phyloP scores from a whole-genome alignment of 768 basidiomycete genomes.

The Trametes sanguinea region DNA sequence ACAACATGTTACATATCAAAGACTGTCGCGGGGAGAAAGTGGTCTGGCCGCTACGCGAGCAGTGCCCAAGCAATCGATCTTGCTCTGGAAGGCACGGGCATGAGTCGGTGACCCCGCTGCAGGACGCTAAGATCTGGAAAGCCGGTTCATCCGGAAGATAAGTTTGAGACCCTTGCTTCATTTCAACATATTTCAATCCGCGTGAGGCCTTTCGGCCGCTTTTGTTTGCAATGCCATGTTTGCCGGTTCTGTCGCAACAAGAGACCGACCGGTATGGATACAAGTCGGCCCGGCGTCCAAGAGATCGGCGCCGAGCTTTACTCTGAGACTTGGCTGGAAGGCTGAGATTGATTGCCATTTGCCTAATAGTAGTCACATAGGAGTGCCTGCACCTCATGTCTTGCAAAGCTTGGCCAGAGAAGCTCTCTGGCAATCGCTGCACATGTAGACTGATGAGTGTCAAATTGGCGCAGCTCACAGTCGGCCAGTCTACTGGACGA shows the following conservation, averaged over 20 bases:
- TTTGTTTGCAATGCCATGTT: background rate
- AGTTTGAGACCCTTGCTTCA: background rate
- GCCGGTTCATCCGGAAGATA: constrained; percentile 1
- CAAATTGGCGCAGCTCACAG: no score
- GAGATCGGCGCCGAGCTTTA: background rate
- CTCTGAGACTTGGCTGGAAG: background rate
- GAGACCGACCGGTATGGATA: background rate
- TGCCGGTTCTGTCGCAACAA: background rate
- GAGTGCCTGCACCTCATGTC: no score
- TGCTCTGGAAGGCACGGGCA: background rate
- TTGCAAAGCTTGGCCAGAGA: no score
- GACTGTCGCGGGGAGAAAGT: background rate
- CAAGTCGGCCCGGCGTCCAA: background rate
- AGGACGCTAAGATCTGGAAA: background rate
- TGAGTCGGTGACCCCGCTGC: background rate
- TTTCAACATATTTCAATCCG: background rate
- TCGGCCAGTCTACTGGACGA: no score
- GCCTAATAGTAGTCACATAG: no score
- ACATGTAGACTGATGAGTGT: no score
- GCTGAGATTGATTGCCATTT: background rate
- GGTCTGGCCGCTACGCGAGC: background rate
- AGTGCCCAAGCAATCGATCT: constrained; percentile 1
- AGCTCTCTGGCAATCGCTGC: no score
- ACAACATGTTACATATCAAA: background rate
- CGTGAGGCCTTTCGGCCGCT: background rate